Conservation (phyloP, 306 rosid species). For the Glycyrrhiza uralensis region DNA sequence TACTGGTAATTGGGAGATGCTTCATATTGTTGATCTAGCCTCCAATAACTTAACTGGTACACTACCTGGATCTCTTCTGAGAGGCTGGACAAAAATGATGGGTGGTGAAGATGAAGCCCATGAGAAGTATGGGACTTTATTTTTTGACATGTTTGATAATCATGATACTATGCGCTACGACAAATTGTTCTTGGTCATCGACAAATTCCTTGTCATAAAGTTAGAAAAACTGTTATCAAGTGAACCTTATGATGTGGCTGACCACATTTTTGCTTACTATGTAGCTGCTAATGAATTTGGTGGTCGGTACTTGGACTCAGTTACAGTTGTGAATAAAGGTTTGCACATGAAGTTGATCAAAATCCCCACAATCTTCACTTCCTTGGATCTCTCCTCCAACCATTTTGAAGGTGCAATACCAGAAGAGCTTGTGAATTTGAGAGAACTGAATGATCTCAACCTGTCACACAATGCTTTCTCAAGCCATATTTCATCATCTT, state of each 20-base stretch:
- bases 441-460: not conserved
- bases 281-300: not conserved
- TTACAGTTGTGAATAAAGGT: not conserved
- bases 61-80: slow-evolving; percentile 1
- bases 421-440: not conserved
- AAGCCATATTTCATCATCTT: not conserved
- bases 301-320: slow-evolving; percentile 10
- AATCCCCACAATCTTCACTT: not conserved
- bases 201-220: not conserved
- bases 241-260: not conserved
- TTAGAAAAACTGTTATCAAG: not conserved
- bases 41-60: slow-evolving; percentile 28
- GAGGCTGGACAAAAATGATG: slow-evolving; percentile 20
- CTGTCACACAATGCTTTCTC: slow-evolving; percentile 12
- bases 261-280: not conserved
- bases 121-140: not conserved
- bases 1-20: slow-evolving; percentile 11
- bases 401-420: slow-evolving; percentile 10
- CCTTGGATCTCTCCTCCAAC: not conserved
- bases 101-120: not conserved
- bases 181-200: too few species aligned
- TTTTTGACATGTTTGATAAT: not conserved
- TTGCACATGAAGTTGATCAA: not conserved
- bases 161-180: not conserved
- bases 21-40: slow-evolving; percentile 26